Evolutionary conservation across 1,284 basidiomycete species (phyloP), one percentile per base, ranked within the genome.

Genomic region (Cystobasidium pallidum): DNA sequence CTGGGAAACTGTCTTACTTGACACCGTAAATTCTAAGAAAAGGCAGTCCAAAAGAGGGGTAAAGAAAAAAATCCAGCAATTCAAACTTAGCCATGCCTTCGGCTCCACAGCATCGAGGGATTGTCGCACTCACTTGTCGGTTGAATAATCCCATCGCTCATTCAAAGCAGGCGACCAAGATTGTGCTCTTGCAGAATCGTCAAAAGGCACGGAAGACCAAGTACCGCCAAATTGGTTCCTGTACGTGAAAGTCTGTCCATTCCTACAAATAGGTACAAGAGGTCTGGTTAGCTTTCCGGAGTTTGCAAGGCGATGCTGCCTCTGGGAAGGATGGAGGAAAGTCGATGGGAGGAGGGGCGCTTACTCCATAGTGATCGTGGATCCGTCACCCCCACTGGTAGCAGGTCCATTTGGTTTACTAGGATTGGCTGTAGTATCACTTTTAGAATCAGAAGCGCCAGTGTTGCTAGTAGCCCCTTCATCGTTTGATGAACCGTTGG

Each of bases 161-260:
- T 63, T 62, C 21, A 80, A 72, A 0, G 78, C 72, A 2, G 77
- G 77, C 8, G 79, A 76, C 52, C 80, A 89, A 1, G 86, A 84
- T 59, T 84, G 85, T 1, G 81, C 78, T 43, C 76, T 75, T 2
- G 89, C 91, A 28, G 85, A 84, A 78, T 91, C 88, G 80, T 89
- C 88, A 82, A 92, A 91, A 0, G 94, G 92, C 51, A 78, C 78
- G n/a, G 79, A 76, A 49, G 77, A 78, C 81, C 81, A 82, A 62
- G 74, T 77, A 3, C 81, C 81, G 19, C 81, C 80, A 75, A 68
- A 76, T 21, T 41, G 70, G 70, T 79, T 80, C 66, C 67, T 61
- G 61, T 80, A 80, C 30, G 75, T 76, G 71, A 80, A 79, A 47
- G 30, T 77, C 2, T 45, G 65, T 24, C 79, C 79, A 59, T 79